phyloP scores from a whole-genome alignment of 2,329 filamentous ascomycete species.

The Penicillium capsulatum region DNA sequence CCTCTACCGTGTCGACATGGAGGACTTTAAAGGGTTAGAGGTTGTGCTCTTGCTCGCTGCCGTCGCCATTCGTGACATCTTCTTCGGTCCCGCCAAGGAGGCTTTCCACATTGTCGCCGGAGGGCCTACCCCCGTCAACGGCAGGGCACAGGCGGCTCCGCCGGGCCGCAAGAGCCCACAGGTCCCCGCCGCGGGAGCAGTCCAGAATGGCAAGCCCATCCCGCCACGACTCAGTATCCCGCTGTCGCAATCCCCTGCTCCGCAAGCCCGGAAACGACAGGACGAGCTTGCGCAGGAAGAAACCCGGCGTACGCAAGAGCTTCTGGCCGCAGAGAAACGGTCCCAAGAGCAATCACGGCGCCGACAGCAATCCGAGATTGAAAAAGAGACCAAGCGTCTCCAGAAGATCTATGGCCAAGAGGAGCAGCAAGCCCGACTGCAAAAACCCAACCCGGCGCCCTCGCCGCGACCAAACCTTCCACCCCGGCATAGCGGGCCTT shows the following conservation, averaged over 20 bases:
- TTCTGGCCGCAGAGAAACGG: slow-evolving; percentile 44
- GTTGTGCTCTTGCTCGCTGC: slow-evolving; percentile 65
- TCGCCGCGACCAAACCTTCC: slow-evolving; percentile 17
- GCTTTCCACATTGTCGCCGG: slow-evolving; percentile 64
- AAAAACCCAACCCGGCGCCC: slow-evolving; percentile 9
- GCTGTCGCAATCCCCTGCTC: slow-evolving; percentile 9
- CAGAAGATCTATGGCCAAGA: slow-evolving; percentile 53
- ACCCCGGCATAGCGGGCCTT: slow-evolving; percentile 16
- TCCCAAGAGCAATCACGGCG: slow-evolving; percentile 49
- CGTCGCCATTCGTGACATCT: slow-evolving; percentile 59
- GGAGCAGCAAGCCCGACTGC: slow-evolving; percentile 32
- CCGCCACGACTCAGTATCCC: slow-evolving; percentile 12
- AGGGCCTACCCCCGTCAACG: slow-evolving; percentile 3
- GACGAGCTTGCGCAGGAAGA: slow-evolving; percentile 46
- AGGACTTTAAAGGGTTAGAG: slow-evolving; percentile 90
- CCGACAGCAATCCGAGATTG: slow-evolving; percentile 52
- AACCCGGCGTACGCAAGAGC: slow-evolving; percentile 49
- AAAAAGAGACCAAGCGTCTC: slow-evolving; percentile 74
- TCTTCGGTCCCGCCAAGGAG: slow-evolving; percentile 62
- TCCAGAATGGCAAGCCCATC: slow-evolving; percentile 11
- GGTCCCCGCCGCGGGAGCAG: slow-evolving; percentile 13
- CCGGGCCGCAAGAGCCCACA: slow-evolving; percentile 34
- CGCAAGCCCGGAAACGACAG: slow-evolving; percentile 25
- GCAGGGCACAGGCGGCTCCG: slow-evolving; percentile 4
- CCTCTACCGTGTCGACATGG: slow-evolving; percentile 80